These are phyloP conservation scores for Juglanconis sp. DNA, from an alignment of 2,329 filamentous ascomycete genomes.

Conservation along the genomic window DNA sequence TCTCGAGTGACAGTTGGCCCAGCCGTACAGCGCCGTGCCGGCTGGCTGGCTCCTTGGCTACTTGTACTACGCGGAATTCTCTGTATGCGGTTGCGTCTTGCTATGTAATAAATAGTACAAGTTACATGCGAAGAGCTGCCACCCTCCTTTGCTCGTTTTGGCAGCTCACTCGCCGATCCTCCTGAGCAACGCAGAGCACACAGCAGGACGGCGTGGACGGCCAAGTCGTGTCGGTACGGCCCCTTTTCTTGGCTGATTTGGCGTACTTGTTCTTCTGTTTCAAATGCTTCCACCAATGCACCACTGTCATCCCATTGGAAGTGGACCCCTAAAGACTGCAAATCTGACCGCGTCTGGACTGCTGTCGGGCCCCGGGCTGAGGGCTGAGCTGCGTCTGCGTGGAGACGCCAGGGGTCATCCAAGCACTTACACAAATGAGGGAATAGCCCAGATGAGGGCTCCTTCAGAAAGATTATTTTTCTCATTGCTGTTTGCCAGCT, in stretches of 20 bases:
- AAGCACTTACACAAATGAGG: conserved; percentile 8
- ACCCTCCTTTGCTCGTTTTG: not conserved
- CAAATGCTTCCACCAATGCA: conserved; percentile 11
- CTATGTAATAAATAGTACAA: too few relatives aligned
- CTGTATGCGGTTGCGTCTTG: not conserved
- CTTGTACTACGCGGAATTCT: not conserved
- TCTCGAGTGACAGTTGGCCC: not conserved
- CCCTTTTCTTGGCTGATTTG: conserved; percentile 2
- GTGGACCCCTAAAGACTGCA: not conserved
- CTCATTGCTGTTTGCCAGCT: not conserved
- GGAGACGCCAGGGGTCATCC: conserved; percentile 3
- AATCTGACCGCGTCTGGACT: not conserved
- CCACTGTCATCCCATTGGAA: conserved; percentile 7
- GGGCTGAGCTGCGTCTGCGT: conserved; percentile 7
- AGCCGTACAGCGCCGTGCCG: too few relatives aligned
- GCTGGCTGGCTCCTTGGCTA: too few relatives aligned
- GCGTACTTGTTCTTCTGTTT: conserved; percentile 11
- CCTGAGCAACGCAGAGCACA: conserved; percentile 14
- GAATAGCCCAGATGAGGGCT: not conserved
- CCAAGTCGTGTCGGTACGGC: not conserved
- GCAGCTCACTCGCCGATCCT: conserved; percentile 10
- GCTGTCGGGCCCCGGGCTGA: not conserved
- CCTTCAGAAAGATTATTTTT: not conserved
- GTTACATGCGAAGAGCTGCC: not conserved
- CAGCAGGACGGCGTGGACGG: not conserved